phyloP scores from a whole-genome alignment of 2,329 filamentous ascomycete species.

The Metarhizium sp. region DNA sequence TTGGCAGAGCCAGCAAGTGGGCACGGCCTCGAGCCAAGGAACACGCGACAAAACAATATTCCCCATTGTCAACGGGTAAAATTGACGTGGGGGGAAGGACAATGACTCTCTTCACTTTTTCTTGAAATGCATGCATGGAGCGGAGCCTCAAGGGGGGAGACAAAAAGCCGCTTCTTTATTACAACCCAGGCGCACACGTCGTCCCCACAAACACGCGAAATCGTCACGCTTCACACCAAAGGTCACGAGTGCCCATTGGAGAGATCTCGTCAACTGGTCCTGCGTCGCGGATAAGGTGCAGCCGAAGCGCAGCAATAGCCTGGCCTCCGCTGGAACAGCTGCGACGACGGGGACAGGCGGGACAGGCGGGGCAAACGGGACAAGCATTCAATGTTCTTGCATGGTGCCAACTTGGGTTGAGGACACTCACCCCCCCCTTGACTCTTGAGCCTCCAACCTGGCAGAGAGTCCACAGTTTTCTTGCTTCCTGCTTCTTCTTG shows the following conservation, averaged over 20 bases:
- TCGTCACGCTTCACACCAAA: background rate
- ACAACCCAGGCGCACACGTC: background rate
- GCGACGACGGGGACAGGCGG: too few relatives aligned
- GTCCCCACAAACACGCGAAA: slow-evolving; percentile 2
- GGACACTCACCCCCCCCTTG: background rate
- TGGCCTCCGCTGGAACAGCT: background rate
- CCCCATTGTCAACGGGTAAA: background rate
- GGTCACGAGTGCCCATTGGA: background rate
- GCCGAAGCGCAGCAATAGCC: background rate
- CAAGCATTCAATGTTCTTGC: background rate
- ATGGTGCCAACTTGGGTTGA: background rate
- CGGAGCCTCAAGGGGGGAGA: background rate
- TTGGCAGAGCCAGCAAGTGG: background rate
- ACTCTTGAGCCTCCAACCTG: background rate
- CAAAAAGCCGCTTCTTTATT: too few relatives aligned
- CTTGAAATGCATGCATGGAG: background rate
- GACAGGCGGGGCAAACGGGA: too few relatives aligned
- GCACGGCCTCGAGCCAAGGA: background rate
- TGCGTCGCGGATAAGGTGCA: background rate
- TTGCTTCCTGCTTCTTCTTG: background rate
- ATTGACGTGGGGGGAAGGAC: background rate
- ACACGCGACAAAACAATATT: background rate
- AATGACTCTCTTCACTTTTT: background rate
- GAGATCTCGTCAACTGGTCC: background rate
- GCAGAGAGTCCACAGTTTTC: background rate